Conservation (phyloP, 2,329 filamentous ascomycete genomes). For the Penicillium brevicompactum region DNA sequence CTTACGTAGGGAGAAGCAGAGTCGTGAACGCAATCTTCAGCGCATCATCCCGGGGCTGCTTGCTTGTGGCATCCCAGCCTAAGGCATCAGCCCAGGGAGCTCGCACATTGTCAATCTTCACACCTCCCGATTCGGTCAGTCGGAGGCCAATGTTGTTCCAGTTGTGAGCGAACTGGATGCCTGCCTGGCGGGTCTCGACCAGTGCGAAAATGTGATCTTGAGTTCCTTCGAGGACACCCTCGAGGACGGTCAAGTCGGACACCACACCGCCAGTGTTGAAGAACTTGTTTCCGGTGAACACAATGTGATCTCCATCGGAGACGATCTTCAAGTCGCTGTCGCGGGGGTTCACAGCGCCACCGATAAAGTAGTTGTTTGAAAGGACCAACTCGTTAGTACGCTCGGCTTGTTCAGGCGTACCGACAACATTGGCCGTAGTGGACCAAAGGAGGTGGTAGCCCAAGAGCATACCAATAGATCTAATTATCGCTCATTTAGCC, state of each 20-base stretch:
- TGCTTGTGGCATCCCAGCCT: conserved; percentile 58
- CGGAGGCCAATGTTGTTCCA: conserved; percentile 68
- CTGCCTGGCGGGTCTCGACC: conserved; percentile 59
- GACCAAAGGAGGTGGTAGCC: conserved; percentile 68
- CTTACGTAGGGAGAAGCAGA: conserved; percentile 61
- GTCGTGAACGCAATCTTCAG: conserved; percentile 58
- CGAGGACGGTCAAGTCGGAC: conserved; percentile 66
- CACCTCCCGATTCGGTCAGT: conserved; percentile 65
- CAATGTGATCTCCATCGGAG: conserved; percentile 54
- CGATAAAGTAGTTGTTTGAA: conserved; percentile 66
- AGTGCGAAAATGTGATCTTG: conserved; percentile 65
- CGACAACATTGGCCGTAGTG: conserved; percentile 62
- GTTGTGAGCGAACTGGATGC: conserved; percentile 58
- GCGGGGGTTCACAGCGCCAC: conserved; percentile 67
- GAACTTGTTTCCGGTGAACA: conserved; percentile 65
- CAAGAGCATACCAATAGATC: conserved; percentile 65
- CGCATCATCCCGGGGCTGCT: conserved; percentile 54
- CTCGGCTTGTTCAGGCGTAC: conserved; percentile 62
- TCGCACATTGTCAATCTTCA: conserved; percentile 60
- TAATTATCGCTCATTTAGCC: conserved; percentile 18
- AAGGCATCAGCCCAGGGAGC: conserved; percentile 64
- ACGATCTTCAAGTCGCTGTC: conserved; percentile 63
- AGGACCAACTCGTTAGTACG: conserved; percentile 60
- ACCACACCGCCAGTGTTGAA: conserved; percentile 71
- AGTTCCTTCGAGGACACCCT: conserved; percentile 62